phyloP scores from a whole-genome alignment of 2,329 filamentous ascomycete genomes.

The Raffaelea arxii region DNA sequence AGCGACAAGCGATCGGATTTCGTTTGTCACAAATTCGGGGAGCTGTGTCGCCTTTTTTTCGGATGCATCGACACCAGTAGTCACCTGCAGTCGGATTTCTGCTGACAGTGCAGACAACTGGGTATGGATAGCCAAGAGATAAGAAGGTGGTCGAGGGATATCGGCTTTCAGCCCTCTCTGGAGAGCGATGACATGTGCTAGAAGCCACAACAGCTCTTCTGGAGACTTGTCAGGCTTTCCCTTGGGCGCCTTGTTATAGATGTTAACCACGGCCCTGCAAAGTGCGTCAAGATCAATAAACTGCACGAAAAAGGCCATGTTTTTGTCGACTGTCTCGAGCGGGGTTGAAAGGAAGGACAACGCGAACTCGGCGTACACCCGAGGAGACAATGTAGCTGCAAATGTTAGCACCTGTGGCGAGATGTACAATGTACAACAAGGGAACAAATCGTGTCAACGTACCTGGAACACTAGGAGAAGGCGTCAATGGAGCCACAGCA shows the following conservation, averaged over 20 bases:
- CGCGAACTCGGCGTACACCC: slow-evolving; percentile 26
- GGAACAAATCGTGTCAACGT: neutral
- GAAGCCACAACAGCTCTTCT: slow-evolving; percentile 48
- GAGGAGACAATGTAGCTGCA: neutral
- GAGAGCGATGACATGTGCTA: slow-evolving; percentile 57
- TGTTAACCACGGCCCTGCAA: slow-evolving; percentile 29
- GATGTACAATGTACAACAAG: no score
- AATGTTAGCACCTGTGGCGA: neutral
- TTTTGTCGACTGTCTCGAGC: slow-evolving; percentile 30
- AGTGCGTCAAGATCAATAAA: slow-evolving; percentile 30
- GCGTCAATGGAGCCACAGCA: slow-evolving; percentile 10
- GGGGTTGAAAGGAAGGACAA: slow-evolving; percentile 26
- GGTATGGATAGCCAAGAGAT: slow-evolving; percentile 42
- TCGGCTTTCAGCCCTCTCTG: slow-evolving; percentile 28
- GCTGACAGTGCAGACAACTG: slow-evolving; percentile 41
- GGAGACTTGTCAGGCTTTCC: slow-evolving; percentile 18
- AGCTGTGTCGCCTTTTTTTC: slow-evolving; percentile 20
- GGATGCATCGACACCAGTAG: slow-evolving; percentile 13
- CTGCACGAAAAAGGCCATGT: slow-evolving; percentile 24
- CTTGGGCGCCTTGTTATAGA: slow-evolving; percentile 19
- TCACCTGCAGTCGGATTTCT: slow-evolving; percentile 39
- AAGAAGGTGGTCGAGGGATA: slow-evolving; percentile 26
- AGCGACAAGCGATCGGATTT: slow-evolving; percentile 63
- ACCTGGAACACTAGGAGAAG: neutral
- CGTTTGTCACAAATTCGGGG: slow-evolving; percentile 50